Evolutionary conservation across 352 stramenopile genomes (phyloP).

Genomic region (Globisporangium carolinianum): DNA sequence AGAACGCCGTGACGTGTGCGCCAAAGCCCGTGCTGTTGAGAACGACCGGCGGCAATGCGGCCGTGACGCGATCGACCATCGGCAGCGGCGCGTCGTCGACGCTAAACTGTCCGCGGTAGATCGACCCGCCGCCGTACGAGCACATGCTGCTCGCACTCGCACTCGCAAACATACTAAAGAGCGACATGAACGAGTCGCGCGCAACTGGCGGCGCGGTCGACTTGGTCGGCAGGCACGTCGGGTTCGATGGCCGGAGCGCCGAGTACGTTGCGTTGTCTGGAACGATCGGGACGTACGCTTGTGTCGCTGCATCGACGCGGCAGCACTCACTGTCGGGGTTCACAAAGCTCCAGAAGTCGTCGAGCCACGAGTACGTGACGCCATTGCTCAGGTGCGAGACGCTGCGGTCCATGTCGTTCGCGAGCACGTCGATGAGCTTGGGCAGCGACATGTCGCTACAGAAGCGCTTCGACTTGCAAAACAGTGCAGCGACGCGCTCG

Average conservation of each 20-base stretch:
- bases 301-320: slow-evolving; percentile 29
- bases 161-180: slow-evolving; percentile 63
- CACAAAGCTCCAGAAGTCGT: slow-evolving; percentile 71
- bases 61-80: slow-evolving; percentile 15
- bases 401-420: slow-evolving; percentile 22
- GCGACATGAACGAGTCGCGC: slow-evolving; percentile 50
- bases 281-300: slow-evolving; percentile 33
- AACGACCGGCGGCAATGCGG: slow-evolving; percentile 21
- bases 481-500: slow-evolving; percentile 23
- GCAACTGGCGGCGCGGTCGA: slow-evolving; percentile 31
- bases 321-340: slow-evolving; percentile 60
- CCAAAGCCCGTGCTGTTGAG: slow-evolving; percentile 48
- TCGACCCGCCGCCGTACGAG: slow-evolving; percentile 48
- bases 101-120: slow-evolving; percentile 63
- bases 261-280: slow-evolving; percentile 28
- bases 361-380: slow-evolving; percentile 60
- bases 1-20: slow-evolving; percentile 48
- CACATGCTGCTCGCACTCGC: slow-evolving; percentile 39
- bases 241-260: slow-evolving; percentile 9
- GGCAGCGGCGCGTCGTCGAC: slow-evolving; percentile 48
- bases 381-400: slow-evolving; percentile 42
- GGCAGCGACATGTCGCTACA: slow-evolving; percentile 51
- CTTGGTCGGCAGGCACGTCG: slow-evolving; percentile 33
- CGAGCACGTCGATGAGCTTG: slow-evolving; percentile 45
- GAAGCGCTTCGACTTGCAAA: slow-evolving; percentile 58